A percentile compares a stretch with the other conserved stretches of the same genome.
Conservation (phyloP, 163 green algal genomes). For the Prototheca cutis region DNA sequence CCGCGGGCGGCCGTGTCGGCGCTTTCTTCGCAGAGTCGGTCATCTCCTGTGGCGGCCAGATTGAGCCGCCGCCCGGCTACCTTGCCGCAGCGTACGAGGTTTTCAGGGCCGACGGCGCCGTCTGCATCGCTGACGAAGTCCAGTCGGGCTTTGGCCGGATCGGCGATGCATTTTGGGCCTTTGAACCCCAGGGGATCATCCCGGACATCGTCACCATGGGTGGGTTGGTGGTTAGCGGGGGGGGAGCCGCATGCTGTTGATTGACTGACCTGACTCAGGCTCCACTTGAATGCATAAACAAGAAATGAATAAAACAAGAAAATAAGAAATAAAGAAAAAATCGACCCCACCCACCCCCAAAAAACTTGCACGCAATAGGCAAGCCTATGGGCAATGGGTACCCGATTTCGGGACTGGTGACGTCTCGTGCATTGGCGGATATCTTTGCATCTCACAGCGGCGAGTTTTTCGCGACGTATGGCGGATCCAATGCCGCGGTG, state of each 20-base stretch:
- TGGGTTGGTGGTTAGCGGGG: too few relatives aligned
- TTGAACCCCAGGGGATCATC: conserved; percentile 44
- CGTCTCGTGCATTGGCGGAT: conserved; percentile 25
- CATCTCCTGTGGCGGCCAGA: conserved; percentile 64
- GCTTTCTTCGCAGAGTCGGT: conserved; percentile 69
- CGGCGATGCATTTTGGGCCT: conserved; percentile 68
- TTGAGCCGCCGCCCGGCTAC: conserved; percentile 41
- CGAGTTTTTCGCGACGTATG: conserved; percentile 79
- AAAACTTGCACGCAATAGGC: conserved; percentile 19
- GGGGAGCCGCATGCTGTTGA: too few relatives aligned
- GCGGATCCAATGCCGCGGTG: conserved; percentile 32
- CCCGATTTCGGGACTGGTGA: conserved; percentile 40
- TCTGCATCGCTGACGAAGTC: conserved; percentile 73
- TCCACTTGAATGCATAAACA: too few relatives aligned
- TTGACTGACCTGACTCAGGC: too few relatives aligned
- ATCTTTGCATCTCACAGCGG: conserved; percentile 46
- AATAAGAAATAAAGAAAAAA: background rate
- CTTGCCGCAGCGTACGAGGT: conserved; percentile 40
- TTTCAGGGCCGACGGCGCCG: conserved; percentile 43
- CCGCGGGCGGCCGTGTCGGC: conserved; percentile 39
- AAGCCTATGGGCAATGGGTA: conserved; percentile 68
- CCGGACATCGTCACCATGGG: conserved; percentile 68
- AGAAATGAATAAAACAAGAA: too few relatives aligned
- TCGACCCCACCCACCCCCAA: background rate
- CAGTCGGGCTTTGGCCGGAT: conserved; percentile 72